These are phyloP conservation scores for Tubosaeta sp. DNA, from an alignment of 768 basidiomycete genomes.

Conservation along the genomic window DNA sequence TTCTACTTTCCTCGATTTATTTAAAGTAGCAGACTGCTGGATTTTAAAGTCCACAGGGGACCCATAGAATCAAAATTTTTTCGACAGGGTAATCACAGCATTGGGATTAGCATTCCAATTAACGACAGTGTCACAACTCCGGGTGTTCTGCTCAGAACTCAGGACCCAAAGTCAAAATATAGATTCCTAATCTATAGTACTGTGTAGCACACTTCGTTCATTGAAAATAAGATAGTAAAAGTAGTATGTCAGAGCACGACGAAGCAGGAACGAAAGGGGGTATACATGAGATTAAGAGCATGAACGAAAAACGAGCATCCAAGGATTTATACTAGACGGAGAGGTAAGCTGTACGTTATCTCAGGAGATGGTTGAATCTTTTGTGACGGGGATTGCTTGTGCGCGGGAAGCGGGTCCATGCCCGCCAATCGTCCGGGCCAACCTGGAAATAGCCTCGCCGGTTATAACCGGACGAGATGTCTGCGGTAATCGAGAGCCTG, in stretches of 20 bases:
- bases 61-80: no score
- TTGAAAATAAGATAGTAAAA: conserved; percentile 15
- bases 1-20: no score
- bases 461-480: conserved; percentile 65
- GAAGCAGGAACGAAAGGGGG: conserved; percentile 16
- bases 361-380: conserved; percentile 26
- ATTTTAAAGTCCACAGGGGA: no score
- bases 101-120: no score
- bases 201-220: conserved; percentile 8
- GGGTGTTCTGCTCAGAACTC: not conserved
- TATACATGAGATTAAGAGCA: conserved; percentile 20
- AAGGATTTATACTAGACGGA: conserved; percentile 13
- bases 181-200: conserved; percentile 18
- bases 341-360: conserved; percentile 5
- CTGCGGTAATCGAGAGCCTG: conserved; percentile 40
- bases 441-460: conserved; percentile 61
- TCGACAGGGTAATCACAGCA: no score
- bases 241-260: conserved; percentile 13
- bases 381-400: conserved; percentile 22
- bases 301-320: conserved; percentile 11
- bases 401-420: conserved; percentile 23
- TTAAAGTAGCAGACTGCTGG: no score
- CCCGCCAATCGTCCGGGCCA: conserved; percentile 59
- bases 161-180: conserved; percentile 7
- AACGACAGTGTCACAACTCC: no score